Base-by-base conservation (phyloP, 306 rosid species). In the Mimosa bimucronata region DNA sequence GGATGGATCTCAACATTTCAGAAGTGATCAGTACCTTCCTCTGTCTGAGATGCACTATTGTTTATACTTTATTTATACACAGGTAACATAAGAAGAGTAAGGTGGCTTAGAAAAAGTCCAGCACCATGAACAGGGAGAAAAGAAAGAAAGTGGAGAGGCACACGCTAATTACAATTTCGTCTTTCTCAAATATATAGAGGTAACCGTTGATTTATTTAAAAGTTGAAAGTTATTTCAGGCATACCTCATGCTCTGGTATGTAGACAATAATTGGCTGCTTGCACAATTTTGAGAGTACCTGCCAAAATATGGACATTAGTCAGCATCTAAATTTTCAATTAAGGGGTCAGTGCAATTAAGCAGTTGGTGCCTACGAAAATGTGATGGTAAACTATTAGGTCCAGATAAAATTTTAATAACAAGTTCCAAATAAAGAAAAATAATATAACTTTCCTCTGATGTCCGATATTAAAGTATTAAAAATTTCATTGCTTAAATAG, bases 241-340 rank as follows among this genome's bases (percentile, higher is more conserved):
- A 60, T 91, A 95, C 98, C 98, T 95, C 98, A 34, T 91, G 93
- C 89, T 91, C 98, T 41, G 98, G 98, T 82, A 95, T 89, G 91
- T 92, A 95, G 66, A 95, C 94, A 71, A 78, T 61, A 73, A 95
- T 87, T 73, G 92, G 96, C 88, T 95, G 98, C 91, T 78, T 89
- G 61, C 94, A 91, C 79, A 95, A 85, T 89, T 92, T 91, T 29
- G 98, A 91, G 45, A 95, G 88, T 41, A 95, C 98, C 98, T 95
- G 85, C 69, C 70, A 82, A 83, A 81, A 73, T 52, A 81, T 75
- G 77, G 75, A 34, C 83, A 82, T 46, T 38, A 61, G 44, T 83
- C 86, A 72, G 67, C 67, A 45, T 72, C 30, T 21, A 53, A 71
- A 2, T 50, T 69, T 70, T 80, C 40, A 29, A 29, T 48, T 21